phyloP scores from a whole-genome alignment of 345 rosid genomes.

The Sonneratia alba region DNA sequence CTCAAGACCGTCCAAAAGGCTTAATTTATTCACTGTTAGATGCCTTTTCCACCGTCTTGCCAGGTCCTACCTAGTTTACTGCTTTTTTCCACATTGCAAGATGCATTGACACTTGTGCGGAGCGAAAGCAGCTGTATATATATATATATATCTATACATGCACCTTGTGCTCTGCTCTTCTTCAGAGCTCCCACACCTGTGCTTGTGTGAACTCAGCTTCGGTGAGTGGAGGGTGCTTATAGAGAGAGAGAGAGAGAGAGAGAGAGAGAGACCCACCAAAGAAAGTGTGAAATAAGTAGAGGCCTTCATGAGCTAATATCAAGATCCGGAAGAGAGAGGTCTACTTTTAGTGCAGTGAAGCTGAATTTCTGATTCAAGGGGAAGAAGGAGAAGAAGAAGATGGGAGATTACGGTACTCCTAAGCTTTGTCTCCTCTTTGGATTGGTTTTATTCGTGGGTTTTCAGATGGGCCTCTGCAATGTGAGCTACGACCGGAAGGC shows the following conservation, averaged over 20 bases:
- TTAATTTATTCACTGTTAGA: too few relatives aligned
- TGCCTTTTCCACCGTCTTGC: background rate
- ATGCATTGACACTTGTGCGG: background rate
- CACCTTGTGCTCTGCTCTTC: constrained; percentile 6
- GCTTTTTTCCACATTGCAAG: background rate
- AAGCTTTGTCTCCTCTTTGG: constrained; percentile 32
- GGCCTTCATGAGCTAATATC: background rate
- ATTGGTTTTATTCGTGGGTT: constrained; percentile 32
- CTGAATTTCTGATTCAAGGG: background rate
- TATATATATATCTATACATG: constrained; percentile 1
- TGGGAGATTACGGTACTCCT: constrained; percentile 34
- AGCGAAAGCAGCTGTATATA: background rate
- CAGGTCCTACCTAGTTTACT: background rate
- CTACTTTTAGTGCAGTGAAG: background rate
- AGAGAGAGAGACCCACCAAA: background rate
- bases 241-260: background rate
- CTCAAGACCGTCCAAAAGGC: too few relatives aligned
- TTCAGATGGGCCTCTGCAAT: constrained; percentile 39
- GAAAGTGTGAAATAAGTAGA: background rate
- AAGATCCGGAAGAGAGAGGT: background rate
- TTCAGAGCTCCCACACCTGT: constrained; percentile 1
- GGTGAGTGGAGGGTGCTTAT: background rate
- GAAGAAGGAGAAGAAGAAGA: constrained; percentile 11
- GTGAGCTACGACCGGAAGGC: constrained; percentile 91
- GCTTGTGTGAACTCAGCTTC: constrained; percentile 3